Percentiles rank a stretch among this genome's conserved stretches.
phyloP scores from a whole-genome alignment of 305 asterid genomes.

The Plantago coronopus region DNA sequence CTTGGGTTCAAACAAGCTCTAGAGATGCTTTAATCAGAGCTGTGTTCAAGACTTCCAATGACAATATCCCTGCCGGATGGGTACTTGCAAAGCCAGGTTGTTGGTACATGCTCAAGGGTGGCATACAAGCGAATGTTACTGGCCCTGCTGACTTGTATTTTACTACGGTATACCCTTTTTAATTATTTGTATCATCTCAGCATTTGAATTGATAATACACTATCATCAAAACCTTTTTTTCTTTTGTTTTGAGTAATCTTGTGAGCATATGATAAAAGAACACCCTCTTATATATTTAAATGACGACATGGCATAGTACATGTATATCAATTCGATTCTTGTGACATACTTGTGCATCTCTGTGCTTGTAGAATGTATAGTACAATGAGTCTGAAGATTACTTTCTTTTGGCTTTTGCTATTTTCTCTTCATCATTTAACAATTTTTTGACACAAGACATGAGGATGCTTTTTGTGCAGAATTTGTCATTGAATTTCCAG shows the following conservation, averaged over 20 bases:
- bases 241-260: too few relatives aligned
- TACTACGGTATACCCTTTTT: constrained; percentile 4
- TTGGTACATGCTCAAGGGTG: constrained; percentile 28
- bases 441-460: too few relatives aligned
- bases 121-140: constrained; percentile 4
- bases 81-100: constrained; percentile 18
- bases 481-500: too few relatives aligned
- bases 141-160: constrained; percentile 16
- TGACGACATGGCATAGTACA: too few relatives aligned
- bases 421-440: too few relatives aligned
- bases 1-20: constrained; percentile 4
- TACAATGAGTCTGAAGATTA: neutral
- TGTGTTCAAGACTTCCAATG: neutral
- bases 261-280: too few relatives aligned
- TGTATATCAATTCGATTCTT: too few relatives aligned
- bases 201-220: neutral
- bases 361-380: neutral
- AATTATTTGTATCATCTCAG: neutral
- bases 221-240: too few relatives aligned
- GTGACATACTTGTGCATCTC: too few relatives aligned
- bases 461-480: too few relatives aligned
- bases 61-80: constrained; percentile 3
- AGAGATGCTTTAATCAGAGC: constrained; percentile 1
- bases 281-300: too few relatives aligned
- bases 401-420: too few relatives aligned